Evolutionary conservation across 139 green algal species (phyloP).

Genomic region (Tetraselmis chui): DNA sequence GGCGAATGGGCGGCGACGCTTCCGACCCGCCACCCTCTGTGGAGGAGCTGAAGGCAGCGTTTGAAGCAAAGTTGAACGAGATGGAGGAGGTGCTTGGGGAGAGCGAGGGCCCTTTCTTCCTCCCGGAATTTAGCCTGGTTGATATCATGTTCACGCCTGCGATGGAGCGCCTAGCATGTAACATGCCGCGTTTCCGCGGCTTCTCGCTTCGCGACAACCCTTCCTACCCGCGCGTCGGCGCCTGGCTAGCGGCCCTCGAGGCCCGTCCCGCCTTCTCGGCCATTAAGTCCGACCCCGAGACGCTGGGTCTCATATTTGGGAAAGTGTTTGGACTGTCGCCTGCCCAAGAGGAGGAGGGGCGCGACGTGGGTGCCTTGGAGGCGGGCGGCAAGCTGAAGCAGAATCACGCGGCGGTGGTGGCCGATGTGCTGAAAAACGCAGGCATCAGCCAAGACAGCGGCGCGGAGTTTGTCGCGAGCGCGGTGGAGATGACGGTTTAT

Average conservation of each 20-base stretch:
- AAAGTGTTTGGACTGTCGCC: slow-evolving; percentile 15
- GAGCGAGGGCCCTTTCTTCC: not conserved
- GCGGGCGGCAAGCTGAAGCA: slow-evolving; percentile 19
- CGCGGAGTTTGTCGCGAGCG: not conserved
- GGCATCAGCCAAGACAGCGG: not conserved
- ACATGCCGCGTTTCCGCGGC: slow-evolving; percentile 14
- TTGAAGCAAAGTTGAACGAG: not conserved
- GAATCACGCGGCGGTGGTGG: slow-evolving; percentile 8
- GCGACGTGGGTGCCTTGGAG: slow-evolving; percentile 5
- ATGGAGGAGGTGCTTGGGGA: not conserved
- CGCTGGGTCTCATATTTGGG: slow-evolving; percentile 15
- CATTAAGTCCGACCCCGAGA: slow-evolving; percentile 21
- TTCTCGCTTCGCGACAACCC: slow-evolving; percentile 9
- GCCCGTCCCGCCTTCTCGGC: slow-evolving; percentile 12
- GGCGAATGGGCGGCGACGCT: not conserved
- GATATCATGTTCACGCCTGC: slow-evolving; percentile 17
- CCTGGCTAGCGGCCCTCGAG: slow-evolving; percentile 15
- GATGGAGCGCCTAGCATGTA: slow-evolving; percentile 19
- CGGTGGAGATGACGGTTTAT: not conserved
- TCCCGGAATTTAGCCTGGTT: slow-evolving; percentile 14
- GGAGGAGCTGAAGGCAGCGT: not conserved
- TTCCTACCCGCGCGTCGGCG: slow-evolving; percentile 6
- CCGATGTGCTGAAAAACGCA: not conserved
- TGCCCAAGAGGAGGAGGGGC: not conserved
- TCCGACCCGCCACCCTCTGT: not conserved